These are phyloP conservation scores for Barnettozyma populi DNA, from an alignment of 805 yeast species.

Conservation along the genomic window DNA sequence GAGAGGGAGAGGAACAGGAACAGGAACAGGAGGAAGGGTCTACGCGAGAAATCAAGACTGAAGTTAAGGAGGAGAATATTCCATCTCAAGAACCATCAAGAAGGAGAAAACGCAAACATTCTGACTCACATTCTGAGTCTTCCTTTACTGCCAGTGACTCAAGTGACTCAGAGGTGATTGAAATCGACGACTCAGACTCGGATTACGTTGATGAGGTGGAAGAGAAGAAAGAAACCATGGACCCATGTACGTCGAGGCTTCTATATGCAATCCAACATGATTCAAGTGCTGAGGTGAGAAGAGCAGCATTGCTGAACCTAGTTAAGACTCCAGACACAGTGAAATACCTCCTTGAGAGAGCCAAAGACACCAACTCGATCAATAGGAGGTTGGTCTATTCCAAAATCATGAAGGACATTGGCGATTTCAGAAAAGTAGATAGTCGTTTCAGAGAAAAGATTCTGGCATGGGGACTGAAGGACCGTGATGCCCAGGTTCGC, in stretches of 20 bases:
- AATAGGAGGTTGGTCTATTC: slow-evolving; percentile 73
- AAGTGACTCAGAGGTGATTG: background rate
- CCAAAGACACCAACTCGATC: slow-evolving; percentile 68
- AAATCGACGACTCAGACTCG: background rate
- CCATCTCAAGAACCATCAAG: background rate
- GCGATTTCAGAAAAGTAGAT: slow-evolving; percentile 52
- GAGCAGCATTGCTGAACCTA: slow-evolving; percentile 74
- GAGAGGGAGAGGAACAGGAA: slow-evolving; percentile 25
- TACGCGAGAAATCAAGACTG: background rate
- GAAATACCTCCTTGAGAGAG: slow-evolving; percentile 66
- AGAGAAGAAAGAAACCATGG: slow-evolving; percentile 23
- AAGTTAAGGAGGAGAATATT: background rate
- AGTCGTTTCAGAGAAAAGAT: slow-evolving; percentile 57
- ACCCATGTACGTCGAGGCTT: slow-evolving; percentile 43
- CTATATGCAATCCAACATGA: slow-evolving; percentile 63
- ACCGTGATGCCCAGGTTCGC: slow-evolving; percentile 71
- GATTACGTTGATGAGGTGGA: background rate
- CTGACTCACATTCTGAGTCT: background rate
- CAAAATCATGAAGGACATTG: slow-evolving; percentile 59
- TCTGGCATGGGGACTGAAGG: slow-evolving; percentile 80
- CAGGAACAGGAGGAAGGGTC: slow-evolving; percentile 4
- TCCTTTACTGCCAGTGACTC: background rate
- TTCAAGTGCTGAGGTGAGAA: slow-evolving; percentile 80
- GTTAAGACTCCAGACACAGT: slow-evolving; percentile 48
- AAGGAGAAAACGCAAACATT: background rate